Evolutionary conservation across 2,329 filamentous ascomycete genomes (phyloP), one percentile per base, ranked within the genome.

Genomic region (Aspergillus sp.): DNA sequence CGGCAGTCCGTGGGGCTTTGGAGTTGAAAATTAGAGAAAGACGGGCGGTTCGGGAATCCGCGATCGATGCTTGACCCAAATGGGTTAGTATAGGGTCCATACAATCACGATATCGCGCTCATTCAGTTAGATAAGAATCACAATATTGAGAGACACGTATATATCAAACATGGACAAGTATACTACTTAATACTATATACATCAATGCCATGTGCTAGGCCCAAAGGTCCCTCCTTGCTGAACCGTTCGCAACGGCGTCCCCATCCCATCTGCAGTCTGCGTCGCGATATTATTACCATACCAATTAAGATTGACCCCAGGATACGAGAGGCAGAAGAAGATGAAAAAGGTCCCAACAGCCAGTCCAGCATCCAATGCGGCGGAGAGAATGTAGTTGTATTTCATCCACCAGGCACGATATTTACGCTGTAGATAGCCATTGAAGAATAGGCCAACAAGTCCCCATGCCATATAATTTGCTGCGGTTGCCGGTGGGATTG

Each of bases 331-430:
- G 0, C 54, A 51, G 28, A 62, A 52, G 43, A 62, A 60, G 11
- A 57, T 62, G 3, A 61, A 28, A 11, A 58, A 51, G 1, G 56
- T 57, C 0, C 54, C 57, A 28, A 59, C 46, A 1, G 56, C 50
- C 5, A 62, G 52, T 1, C 53, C 54, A 4, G 57, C 56, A 35
- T 87, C 84, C 37, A 88, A 69, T 2, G 80, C 84, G 0, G 83
- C 82, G 29, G 81, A 85, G 2, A 82, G 79, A 56, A 87, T 75
- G 61, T 87, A 88, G 66, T 87, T 87, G 66, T 86, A 87, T 62
- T 82, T 81, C 53, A 81, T 66, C 84, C 84, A 87, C 83, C 83
- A 87, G 35, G 77, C 79, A 6, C 72, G 75, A 59, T 77, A 79
- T 40, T 75, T 73, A 35, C 77, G 74, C 60, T 77, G 76, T 57